Percentiles rank a stretch among this genome's conserved stretches.
Evolutionary conservation across 805 yeast genomes (phyloP).

Genomic region (Monosporozyma aerobia): DNA sequence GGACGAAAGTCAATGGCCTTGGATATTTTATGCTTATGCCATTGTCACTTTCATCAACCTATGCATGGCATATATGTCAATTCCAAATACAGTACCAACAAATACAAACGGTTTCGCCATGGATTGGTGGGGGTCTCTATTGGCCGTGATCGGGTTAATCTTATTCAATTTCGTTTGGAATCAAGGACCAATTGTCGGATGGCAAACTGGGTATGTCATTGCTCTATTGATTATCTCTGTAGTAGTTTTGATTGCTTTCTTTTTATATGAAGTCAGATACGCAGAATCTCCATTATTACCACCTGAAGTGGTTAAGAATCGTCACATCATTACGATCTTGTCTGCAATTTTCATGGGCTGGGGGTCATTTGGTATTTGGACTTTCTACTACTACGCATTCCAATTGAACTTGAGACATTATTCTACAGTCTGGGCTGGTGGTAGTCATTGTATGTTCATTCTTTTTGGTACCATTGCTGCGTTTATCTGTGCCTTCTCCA

Average conservation of each 20-base stretch:
- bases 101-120: slow-evolving; percentile 24
- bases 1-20: slow-evolving; percentile 19
- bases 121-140: slow-evolving; percentile 44
- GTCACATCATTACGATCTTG: slow-evolving; percentile 41
- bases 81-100: slow-evolving; percentile 26
- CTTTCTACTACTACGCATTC: slow-evolving; percentile 52
- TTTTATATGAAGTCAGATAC: slow-evolving; percentile 37
- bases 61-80: slow-evolving; percentile 14
- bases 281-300: slow-evolving; percentile 49
- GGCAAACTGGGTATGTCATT: slow-evolving; percentile 51
- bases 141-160: slow-evolving; percentile 53
- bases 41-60: slow-evolving; percentile 15
- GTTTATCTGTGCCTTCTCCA: slow-evolving; percentile 38
- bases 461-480: slow-evolving; percentile 54
- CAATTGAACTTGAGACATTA: slow-evolving; percentile 41
- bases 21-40: slow-evolving; percentile 25
- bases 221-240: slow-evolving; percentile 46
- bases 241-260: slow-evolving; percentile 38
- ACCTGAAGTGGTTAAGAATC: slow-evolving; percentile 35
- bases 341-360: slow-evolving; percentile 53
- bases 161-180: slow-evolving; percentile 63
- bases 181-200: slow-evolving; percentile 70
- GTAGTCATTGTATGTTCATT: slow-evolving; percentile 37
- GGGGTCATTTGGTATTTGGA: slow-evolving; percentile 72
- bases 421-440: slow-evolving; percentile 38